Evolutionary conservation across 495 filamentous ascomycete species (phyloP), one percentile per base, ranked within the genome.

Genomic region (Lasiosphaeria miniovina): DNA sequence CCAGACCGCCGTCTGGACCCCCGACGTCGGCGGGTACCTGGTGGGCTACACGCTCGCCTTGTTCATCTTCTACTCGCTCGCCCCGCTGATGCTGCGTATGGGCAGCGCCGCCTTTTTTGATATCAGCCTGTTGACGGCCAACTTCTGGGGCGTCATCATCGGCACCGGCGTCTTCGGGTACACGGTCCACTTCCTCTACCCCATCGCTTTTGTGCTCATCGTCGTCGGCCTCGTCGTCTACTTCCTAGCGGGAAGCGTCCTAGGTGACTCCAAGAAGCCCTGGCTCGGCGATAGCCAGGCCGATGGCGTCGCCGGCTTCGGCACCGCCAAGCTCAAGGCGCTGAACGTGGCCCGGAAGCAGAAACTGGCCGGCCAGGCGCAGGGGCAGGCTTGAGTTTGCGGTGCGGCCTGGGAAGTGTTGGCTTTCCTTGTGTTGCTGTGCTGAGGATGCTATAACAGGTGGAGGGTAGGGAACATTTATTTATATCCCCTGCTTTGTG

Each of bases 81-180:
- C 87, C 6, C 94, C 94, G 15, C 77, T 97, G 51, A 77, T 98
- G 61, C 86, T 97, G 75, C 89, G 94, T 33, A 88, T 97, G 71
- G 85, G 89, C 4, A 88, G 83, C 8, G 94, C 94, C 0, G 94
- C 93, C 17, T 96, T 98, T 77, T 96, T 97, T 80, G 95, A 98
- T 73, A 91, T 98, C 71, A 91, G 87, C 35, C 78, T 98, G 68
- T 79, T 98, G 54, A 98, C 95, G 17, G 89, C 86, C 68, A 98
- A 96, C 75, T 98, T 98, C 79, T 98, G 95, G 93, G 91, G 91
- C 66, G 89, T 95, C 34, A 84, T 91, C 61, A 93, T 98, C 65
- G 94, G 94, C 48, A 80, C 95, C 57, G 79, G 86, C 64, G 87
- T 97, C 46, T 96, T 98, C 71, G 84, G 88, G 45, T 85, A 89